These are phyloP conservation scores for Serendipita sp. DNA, from an alignment of 1,284 basidiomycete species.

Conservation along the genomic window DNA sequence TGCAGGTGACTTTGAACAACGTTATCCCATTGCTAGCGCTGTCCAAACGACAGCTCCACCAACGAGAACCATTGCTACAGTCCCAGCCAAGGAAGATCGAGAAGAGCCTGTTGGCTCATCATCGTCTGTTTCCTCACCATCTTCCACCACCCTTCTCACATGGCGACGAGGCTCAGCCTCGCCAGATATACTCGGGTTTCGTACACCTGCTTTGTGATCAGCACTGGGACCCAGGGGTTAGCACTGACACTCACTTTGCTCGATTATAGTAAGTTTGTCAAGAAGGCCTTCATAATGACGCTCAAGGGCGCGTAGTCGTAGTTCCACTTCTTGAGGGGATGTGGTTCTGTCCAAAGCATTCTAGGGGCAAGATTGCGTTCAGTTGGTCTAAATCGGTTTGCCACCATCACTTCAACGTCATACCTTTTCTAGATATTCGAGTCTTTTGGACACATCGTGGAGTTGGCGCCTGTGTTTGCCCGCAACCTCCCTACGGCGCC, in stretches of 20 bases:
- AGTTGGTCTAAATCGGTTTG: no score
- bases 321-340: background rate
- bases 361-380: background rate
- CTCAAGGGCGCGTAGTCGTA: background rate
- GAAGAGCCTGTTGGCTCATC: background rate
- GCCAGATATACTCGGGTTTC: background rate
- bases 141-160: background rate
- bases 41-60: background rate
- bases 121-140: conserved; percentile 3
- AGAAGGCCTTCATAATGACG: background rate
- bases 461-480: background rate
- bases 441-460: background rate
- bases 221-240: background rate
- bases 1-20: background rate
- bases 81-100: background rate
- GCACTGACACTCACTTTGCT: background rate
- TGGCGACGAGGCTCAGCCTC: background rate
- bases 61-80: background rate
- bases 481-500: background rate
- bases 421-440: background rate
- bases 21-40: background rate
- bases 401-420: background rate
- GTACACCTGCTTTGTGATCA: background rate
- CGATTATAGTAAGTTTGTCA: background rate
- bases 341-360: background rate